Evolutionary conservation across 2,329 filamentous ascomycete genomes (phyloP).

Genomic region (Colletotrichum sp.): DNA sequence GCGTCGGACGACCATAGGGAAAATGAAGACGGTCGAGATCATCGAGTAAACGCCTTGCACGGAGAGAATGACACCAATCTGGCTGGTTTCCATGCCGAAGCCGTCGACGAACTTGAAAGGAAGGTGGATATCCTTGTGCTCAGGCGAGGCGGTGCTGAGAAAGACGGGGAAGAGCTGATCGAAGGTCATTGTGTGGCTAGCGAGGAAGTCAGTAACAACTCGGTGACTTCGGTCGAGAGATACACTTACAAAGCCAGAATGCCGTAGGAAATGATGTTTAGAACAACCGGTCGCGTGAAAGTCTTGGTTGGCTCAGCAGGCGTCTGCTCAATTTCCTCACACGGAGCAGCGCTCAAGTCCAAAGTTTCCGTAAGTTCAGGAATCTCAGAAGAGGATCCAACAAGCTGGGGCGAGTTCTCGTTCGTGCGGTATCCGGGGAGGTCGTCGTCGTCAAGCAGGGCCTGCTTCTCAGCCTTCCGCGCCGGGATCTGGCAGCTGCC

Average conservation of each 20-base stretch:
- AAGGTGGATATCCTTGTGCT: slow-evolving; percentile 50
- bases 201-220: slow-evolving; percentile 22
- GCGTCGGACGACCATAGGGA: slow-evolving; percentile 76
- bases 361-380: slow-evolving; percentile 38
- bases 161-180: slow-evolving; percentile 94
- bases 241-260: slow-evolving; percentile 89
- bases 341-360: slow-evolving; percentile 28
- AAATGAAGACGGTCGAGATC: slow-evolving; percentile 82
- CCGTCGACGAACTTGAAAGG: slow-evolving; percentile 92
- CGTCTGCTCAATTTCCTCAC: background rate
- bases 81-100: slow-evolving; percentile 81
- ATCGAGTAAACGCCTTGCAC: slow-evolving; percentile 91
- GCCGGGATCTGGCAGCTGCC: slow-evolving; percentile 38
- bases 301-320: slow-evolving; percentile 47
- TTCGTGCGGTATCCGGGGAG: slow-evolving; percentile 73
- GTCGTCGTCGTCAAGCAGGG: slow-evolving; percentile 67
- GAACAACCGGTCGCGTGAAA: slow-evolving; percentile 84
- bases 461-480: slow-evolving; percentile 60
- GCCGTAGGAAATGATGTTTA: slow-evolving; percentile 89
- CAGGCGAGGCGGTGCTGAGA: slow-evolving; percentile 70
- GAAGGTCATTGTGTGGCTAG: slow-evolving; percentile 93
- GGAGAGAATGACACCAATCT: slow-evolving; percentile 87
- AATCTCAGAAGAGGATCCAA: slow-evolving; percentile 34
- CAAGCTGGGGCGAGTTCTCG: slow-evolving; percentile 58
- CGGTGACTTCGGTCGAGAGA: slow-evolving; percentile 13